phyloP scores from a whole-genome alignment of 169 alveolate genomes.

The Plasmodium fragile region DNA sequence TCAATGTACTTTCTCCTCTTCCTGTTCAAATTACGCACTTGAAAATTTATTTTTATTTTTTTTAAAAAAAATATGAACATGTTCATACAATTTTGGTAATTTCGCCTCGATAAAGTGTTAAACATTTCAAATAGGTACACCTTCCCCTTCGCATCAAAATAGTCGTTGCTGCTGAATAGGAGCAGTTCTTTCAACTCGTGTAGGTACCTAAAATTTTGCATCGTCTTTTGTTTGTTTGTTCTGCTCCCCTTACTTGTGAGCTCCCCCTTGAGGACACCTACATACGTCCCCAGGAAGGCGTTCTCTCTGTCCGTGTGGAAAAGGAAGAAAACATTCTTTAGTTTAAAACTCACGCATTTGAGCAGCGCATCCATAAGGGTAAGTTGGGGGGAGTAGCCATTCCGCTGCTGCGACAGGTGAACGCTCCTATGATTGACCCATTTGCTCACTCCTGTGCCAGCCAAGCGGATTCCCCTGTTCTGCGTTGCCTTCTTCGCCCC shows the following conservation, averaged over 20 bases:
- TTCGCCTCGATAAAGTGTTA: not conserved
- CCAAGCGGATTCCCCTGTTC: not conserved
- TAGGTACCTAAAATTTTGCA: not conserved
- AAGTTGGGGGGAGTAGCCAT: not conserved
- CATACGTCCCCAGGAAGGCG: not conserved
- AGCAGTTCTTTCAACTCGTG: not conserved
- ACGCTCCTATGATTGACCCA: not conserved
- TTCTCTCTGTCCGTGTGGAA: not conserved
- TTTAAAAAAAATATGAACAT: conserved; percentile 8
- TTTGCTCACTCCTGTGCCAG: not conserved
- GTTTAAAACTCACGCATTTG: not conserved
- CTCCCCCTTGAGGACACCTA: not conserved
- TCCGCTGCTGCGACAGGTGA: not conserved
- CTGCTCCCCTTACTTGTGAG: not conserved
- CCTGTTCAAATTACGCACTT: not conserved
- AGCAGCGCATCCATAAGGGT: not conserved
- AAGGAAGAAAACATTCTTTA: not conserved
- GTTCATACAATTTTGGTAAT: not conserved
- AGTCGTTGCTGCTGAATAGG: not conserved
- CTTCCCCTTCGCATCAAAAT: not conserved
- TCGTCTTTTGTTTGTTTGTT: not conserved
- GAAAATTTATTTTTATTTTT: not conserved
- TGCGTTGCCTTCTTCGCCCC: not conserved
- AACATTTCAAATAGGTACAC: not conserved
- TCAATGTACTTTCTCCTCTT: not conserved